phyloP scores from a whole-genome alignment of 129 eudicot genomes.

The Silybum marianum region DNA sequence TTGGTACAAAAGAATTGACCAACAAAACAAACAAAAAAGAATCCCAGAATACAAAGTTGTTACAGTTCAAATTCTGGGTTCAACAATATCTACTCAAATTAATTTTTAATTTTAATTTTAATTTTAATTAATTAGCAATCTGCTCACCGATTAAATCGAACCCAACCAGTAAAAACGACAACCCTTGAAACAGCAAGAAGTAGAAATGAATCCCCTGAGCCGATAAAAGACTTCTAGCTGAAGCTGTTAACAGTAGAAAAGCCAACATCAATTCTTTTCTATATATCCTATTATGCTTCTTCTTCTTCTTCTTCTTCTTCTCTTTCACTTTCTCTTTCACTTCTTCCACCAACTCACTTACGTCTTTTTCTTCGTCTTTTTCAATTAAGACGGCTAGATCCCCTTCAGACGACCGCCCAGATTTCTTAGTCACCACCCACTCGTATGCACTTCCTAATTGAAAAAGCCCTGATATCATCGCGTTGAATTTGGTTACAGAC shows the following conservation, averaged over 20 bases:
- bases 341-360: constrained; percentile 53
- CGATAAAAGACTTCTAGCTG: constrained; percentile 81
- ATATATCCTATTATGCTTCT: constrained; percentile 83
- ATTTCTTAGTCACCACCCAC: constrained; percentile 97
- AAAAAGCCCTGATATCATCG: constrained; percentile 94
- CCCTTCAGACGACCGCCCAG: constrained; percentile 92
- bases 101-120: neutral
- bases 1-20: constrained; percentile 73
- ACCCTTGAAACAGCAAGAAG: constrained; percentile 90
- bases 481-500: constrained; percentile 96
- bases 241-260: constrained; percentile 78
- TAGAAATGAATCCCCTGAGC: constrained; percentile 97
- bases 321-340: constrained; percentile 38
- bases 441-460: constrained; percentile 94
- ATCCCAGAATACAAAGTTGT: constrained; percentile 27
- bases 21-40: constrained; percentile 46
- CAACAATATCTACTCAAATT: constrained; percentile 9
- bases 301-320: constrained; percentile 43
- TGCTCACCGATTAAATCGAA: constrained; percentile 95
- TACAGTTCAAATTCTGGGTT: constrained; percentile 25
- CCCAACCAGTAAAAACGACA: constrained; percentile 92
- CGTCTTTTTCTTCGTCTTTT: constrained; percentile 43
- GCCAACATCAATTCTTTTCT: constrained; percentile 84
- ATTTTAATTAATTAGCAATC: constrained; percentile 36
- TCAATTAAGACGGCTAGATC: constrained; percentile 61